Evolutionary conservation across 768 basidiomycete genomes (phyloP), one percentile per base, ranked within the genome.

Genomic region (Suillus lakei): DNA sequence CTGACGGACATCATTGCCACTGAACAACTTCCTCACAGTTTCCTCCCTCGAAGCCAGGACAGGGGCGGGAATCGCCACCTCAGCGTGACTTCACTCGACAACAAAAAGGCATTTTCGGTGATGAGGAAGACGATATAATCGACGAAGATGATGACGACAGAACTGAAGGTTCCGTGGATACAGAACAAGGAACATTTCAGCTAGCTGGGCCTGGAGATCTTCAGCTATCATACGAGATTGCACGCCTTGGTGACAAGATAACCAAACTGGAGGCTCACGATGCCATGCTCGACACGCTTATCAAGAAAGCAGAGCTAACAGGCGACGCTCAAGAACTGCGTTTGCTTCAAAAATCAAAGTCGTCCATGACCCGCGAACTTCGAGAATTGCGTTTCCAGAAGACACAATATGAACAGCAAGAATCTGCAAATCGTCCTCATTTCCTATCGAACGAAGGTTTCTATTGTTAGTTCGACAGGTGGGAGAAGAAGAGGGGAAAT

Each of bases 1-100:
- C 81, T 99, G 67, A 96, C 93, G 12, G 94, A 97, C 73, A 98
- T 99, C 74, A 96, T 99, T 72, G 94, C 95, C 3, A 82, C 91
- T 46, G 93, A 97, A 67, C 84, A 89, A 44, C 84, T 86, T 62
- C 77, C 76, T 62, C 65, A 67, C n/a, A 73, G 76, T 26, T 64
- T 64, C 41, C 67, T 44, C 38, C 63, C 63, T 39, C 68, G 4
- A 36, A 56, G 28, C 34, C 65, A 67, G 39, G 64, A 66, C 64
- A 32, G 60, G n/a, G n/a, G 65, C 58, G 32, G 30, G 32, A 38
- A 23, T 39, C 60, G 62, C n/a, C 30, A 60, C 34, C 58, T 67
- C 51, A 67, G 62, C 3, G 56, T 59, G 30, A 15, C 64, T 18
- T 69, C 66, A 16, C 62, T 32, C 34, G 70, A 59, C 63, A 75